These are phyloP conservation scores for Metschnikowia chrysomelidarum DNA, from an alignment of 805 yeast genomes.

Conservation along the genomic window DNA sequence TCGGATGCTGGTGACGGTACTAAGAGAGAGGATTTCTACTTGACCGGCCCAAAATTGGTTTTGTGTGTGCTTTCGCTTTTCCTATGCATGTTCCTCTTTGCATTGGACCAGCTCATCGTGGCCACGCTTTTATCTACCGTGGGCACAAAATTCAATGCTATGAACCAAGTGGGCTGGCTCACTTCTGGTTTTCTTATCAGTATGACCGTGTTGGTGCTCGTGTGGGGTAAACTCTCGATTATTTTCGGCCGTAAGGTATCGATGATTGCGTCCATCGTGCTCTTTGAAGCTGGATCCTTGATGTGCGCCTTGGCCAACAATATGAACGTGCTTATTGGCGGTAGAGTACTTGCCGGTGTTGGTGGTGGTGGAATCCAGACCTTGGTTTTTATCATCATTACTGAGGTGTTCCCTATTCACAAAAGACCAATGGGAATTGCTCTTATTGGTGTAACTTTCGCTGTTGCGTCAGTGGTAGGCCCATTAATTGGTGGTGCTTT, in stretches of 20 bases:
- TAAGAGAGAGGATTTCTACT: conserved; percentile 35
- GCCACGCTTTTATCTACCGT: conserved; percentile 34
- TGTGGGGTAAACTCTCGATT: conserved; percentile 37
- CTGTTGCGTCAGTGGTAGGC: conserved; percentile 25
- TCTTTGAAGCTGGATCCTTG: conserved; percentile 36
- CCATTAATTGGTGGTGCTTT: conserved; percentile 28
- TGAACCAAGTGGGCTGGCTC: conserved; percentile 38
- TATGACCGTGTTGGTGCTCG: conserved; percentile 33
- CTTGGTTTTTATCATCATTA: conserved; percentile 26
- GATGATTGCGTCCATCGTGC: conserved; percentile 23
- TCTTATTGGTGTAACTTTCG: conserved; percentile 19
- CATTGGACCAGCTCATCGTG: conserved; percentile 41
- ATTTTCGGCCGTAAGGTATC: conserved; percentile 37
- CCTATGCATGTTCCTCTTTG: conserved; percentile 32
- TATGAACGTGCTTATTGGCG: conserved; percentile 42
- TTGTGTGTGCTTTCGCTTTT: conserved; percentile 28
- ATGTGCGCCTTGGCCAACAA: conserved; percentile 35
- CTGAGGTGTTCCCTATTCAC: conserved; percentile 33
- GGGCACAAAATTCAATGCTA: conserved; percentile 35
- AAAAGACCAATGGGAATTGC: conserved; percentile 26
- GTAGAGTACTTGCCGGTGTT: conserved; percentile 37
- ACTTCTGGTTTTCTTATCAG: conserved; percentile 36
- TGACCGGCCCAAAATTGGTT: conserved; percentile 27
- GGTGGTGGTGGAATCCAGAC: conserved; percentile 39
- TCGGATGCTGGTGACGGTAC: conserved; percentile 46